Evolutionary conservation across 73 alveolate species (phyloP).

Genomic region (Tetrahymena elliotti): DNA sequence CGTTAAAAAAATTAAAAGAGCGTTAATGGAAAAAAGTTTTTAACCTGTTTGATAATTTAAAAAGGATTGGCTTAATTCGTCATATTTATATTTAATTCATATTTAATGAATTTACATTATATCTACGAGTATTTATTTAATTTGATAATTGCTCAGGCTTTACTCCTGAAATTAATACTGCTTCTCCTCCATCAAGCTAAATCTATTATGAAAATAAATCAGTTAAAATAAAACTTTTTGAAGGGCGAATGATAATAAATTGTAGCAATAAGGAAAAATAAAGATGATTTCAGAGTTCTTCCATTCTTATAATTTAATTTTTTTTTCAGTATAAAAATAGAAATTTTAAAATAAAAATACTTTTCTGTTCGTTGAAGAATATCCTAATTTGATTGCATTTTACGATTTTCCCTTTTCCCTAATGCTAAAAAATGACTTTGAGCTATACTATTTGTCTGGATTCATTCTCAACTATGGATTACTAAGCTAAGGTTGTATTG

Average conservation of each 20-base stretch:
- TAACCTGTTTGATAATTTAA: not conserved
- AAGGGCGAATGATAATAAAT: not conserved
- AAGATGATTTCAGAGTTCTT: not conserved
- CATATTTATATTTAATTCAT: no score
- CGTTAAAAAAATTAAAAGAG: not conserved
- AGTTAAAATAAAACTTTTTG: not conserved
- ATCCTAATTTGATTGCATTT: not conserved
- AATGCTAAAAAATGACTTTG: not conserved
- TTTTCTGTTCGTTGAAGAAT: not conserved
- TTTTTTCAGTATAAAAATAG: not conserved
- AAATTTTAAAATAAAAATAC: not conserved
- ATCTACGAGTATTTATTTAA: not conserved
- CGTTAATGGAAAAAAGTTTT: not conserved
- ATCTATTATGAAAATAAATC: not conserved
- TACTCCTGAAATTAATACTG: not conserved
- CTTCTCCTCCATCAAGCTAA: constrained; percentile 2
- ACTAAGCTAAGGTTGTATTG: not conserved
- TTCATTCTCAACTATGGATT: not conserved
- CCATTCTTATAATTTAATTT: not conserved
- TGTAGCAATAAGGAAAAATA: not conserved
- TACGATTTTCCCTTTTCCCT: not conserved
- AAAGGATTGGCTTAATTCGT: not conserved
- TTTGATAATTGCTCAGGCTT: not conserved
- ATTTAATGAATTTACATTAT: not conserved
- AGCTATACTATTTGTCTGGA: not conserved